Evolutionary conservation across 2,329 filamentous ascomycete genomes (phyloP).

Genomic region (Gremmenia infestans): DNA sequence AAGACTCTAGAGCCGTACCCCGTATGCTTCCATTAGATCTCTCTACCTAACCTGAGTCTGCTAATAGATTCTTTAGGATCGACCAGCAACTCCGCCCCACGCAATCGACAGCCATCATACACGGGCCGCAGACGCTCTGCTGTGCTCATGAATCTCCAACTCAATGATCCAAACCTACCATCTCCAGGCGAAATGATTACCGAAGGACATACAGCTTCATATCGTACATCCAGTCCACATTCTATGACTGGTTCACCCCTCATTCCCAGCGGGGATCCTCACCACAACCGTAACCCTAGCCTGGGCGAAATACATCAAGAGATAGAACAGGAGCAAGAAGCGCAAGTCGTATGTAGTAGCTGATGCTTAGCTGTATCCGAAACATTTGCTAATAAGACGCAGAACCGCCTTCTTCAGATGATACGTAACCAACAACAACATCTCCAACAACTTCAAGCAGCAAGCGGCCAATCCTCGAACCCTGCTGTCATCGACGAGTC

Average conservation of each 20-base stretch:
- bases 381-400: constrained; percentile 5
- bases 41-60: not conserved
- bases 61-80: constrained; percentile 19
- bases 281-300: constrained; percentile 64
- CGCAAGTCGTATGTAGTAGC: constrained; percentile 57
- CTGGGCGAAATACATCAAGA: constrained; percentile 75
- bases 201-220: constrained; percentile 36
- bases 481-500: constrained; percentile 37
- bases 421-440: constrained; percentile 73
- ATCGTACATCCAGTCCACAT: constrained; percentile 40
- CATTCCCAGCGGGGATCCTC: constrained; percentile 42
- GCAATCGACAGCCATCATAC: constrained; percentile 42
- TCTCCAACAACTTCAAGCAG: constrained; percentile 53
- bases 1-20: constrained; percentile 44
- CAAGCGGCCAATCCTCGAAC: constrained; percentile 33
- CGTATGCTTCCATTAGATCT: constrained; percentile 37
- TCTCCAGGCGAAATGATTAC: constrained; percentile 63
- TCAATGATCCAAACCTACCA: constrained; percentile 65
- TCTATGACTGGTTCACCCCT: constrained; percentile 45
- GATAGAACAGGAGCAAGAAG: constrained; percentile 73
- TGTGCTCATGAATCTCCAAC: constrained; percentile 67
- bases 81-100: constrained; percentile 48
- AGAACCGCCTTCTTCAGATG: constrained; percentile 73
- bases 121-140: constrained; percentile 59
- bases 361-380: not conserved